These are phyloP conservation scores for Afroboletus lepidellus DNA, from an alignment of 1,284 basidiomycete species.

Conservation along the genomic window DNA sequence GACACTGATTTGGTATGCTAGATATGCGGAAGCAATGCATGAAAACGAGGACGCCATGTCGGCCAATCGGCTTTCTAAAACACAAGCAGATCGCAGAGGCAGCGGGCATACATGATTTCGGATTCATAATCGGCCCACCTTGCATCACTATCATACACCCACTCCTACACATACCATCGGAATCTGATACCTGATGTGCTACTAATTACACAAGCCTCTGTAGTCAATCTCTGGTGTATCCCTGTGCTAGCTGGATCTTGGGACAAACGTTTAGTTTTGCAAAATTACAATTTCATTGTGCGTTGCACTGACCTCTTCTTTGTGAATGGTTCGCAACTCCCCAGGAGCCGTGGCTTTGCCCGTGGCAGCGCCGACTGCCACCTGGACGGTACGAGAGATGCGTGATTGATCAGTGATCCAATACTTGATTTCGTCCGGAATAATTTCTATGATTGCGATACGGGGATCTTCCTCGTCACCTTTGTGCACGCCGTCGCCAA, in stretches of 20 bases:
- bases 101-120: slow-evolving; percentile 29
- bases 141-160: not conserved
- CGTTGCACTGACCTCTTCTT: slow-evolving; percentile 52
- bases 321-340: slow-evolving; percentile 59
- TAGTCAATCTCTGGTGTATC: slow-evolving; percentile 15
- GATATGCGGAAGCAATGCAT: slow-evolving; percentile 89
- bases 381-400: slow-evolving; percentile 49
- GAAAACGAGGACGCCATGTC: slow-evolving; percentile 77
- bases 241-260: slow-evolving; percentile 33
- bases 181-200: slow-evolving; percentile 2
- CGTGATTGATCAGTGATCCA: slow-evolving; percentile 57
- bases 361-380: slow-evolving; percentile 52
- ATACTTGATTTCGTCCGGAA: slow-evolving; percentile 80
- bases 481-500: slow-evolving; percentile 84
- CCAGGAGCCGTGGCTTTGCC: slow-evolving; percentile 63
- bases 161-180: slow-evolving; percentile 18
- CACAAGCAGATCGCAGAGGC: slow-evolving; percentile 35
- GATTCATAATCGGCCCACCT: not conserved
- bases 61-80: slow-evolving; percentile 61
- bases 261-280: slow-evolving; percentile 1
- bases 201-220: slow-evolving; percentile 2
- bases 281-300: not conserved
- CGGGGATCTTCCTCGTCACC: slow-evolving; percentile 82
- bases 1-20: slow-evolving; percentile 29
- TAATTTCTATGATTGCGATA: slow-evolving; percentile 77